Conservation (phyloP, 2,329 filamentous ascomycete species). For the Akanthomyces muscarius region DNA sequence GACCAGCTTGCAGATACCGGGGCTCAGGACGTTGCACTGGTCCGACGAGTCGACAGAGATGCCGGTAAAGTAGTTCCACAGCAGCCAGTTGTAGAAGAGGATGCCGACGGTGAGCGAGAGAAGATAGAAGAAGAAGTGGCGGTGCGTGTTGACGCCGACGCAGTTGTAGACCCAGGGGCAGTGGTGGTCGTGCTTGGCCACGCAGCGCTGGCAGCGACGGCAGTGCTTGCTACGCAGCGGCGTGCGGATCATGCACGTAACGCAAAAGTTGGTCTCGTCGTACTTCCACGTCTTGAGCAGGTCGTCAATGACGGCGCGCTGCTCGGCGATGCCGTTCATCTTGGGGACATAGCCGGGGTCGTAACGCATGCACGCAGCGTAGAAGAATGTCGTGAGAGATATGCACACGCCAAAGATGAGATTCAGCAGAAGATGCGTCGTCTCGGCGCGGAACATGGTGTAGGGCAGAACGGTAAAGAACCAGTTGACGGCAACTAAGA, state of each 20-base stretch:
- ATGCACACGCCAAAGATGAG: conserved; percentile 65
- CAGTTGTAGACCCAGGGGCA: conserved; percentile 99
- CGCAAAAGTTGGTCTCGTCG: conserved; percentile 91
- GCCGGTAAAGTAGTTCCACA: conserved; percentile 65
- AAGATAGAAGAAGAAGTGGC: conserved; percentile 92
- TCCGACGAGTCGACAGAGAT: conserved; percentile 50
- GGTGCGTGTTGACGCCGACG: conserved; percentile 90
- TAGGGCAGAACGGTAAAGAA: conserved; percentile 63
- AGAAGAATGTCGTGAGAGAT: conserved; percentile 76
- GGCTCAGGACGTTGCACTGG: conserved; percentile 72
- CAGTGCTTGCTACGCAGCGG: conserved; percentile 96
- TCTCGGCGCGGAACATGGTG: conserved; percentile 29
- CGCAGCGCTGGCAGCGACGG: conserved; percentile 82
- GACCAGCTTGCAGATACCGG: conserved; percentile 68
- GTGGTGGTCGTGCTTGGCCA: conserved; percentile 95
- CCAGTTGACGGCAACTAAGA: conserved; percentile 76
- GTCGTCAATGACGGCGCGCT: conserved; percentile 84
- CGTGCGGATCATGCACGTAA: conserved; percentile 89
- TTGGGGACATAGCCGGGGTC: conserved; percentile 95
- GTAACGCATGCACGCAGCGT: conserved; percentile 75
- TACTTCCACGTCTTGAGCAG: conserved; percentile 82
- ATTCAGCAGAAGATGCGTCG: conserved; percentile 67
- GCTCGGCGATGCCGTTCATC: conserved; percentile 80
- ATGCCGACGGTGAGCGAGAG: conserved; percentile 74
- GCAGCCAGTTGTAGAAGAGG: conserved; percentile 64